These are phyloP conservation scores for Sarocladium oryzae DNA, from an alignment of 2,329 filamentous ascomycete genomes.

Conservation along the genomic window DNA sequence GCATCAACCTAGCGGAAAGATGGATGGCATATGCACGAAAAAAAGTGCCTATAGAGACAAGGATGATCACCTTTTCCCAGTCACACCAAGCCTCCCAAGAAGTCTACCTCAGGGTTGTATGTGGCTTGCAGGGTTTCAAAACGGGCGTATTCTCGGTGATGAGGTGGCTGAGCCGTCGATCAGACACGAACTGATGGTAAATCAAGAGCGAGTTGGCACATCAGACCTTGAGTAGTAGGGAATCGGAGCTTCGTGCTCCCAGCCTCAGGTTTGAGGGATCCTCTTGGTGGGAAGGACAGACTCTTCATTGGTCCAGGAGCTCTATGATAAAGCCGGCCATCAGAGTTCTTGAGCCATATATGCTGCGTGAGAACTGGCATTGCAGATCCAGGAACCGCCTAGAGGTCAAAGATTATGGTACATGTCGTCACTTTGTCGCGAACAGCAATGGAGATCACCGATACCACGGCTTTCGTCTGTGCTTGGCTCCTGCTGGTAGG, in stretches of 20 bases:
- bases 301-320: no score
- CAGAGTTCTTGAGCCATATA: no score
- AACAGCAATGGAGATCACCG: no score
- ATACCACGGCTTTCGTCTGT: no score
- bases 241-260: not conserved
- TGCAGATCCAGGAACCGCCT: no score
- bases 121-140: slow-evolving; percentile 3
- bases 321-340: no score
- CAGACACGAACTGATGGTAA: not conserved
- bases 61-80: not conserved
- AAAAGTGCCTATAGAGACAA: no score
- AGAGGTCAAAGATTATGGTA: no score
- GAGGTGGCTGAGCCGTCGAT: slow-evolving; percentile 1
- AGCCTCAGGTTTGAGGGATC: not conserved
- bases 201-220: not conserved
- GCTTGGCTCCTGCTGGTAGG: not conserved
- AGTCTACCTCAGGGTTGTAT: not conserved
- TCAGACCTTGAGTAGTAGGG: not conserved
- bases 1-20: no score
- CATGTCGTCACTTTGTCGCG: no score
- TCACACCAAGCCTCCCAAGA: not conserved
- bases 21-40: not conserved
- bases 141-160: slow-evolving; percentile 7
- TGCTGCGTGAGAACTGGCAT: no score
- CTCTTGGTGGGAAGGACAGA: no score